Base-by-base conservation (phyloP, 768 basidiomycete genomes). In the Kwoniella botswanensis region DNA sequence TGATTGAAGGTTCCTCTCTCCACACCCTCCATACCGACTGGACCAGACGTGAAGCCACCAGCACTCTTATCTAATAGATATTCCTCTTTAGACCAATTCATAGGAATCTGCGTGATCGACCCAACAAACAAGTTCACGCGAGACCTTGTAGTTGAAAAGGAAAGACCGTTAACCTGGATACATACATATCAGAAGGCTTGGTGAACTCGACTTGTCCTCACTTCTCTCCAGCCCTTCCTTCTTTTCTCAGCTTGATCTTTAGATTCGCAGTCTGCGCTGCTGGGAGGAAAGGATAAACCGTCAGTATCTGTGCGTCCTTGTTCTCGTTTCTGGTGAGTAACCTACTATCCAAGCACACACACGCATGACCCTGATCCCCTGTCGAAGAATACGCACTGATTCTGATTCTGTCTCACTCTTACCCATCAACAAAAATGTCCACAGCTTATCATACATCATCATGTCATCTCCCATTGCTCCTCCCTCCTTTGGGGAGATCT, bases 401-500 rank as follows among this genome's bases (percentile, higher is more conserved):
- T 10, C 29, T 43, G 24, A 11, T 65, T 12, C 17, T 61, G 35
- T 46, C 4, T 18, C 46, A 24, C 26, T 41, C 44, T 52, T 53
- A n/a, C 22, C 63, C 35, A 18, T 50, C 42, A 12, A 42, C 43
- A 35, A 61, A 43, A 50, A 56, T 50, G 50, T 22, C 12, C 56
- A 68, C n/a, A 68, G 65, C 35, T 50, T 17, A 50, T 50, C 46
- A 50, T 56, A 0, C 41, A 55, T 42, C 56, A 67, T 59, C 66
- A 72, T 69, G 72, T 69, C 72, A 13, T 73, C 72, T 17, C 68
- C 72, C 15, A 56, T 60, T 41, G 59, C 68, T 11, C 72, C 63
- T 52, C 63, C 72, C 15, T 72, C 71, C 43, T 72, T 72, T 44
- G 71, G 67, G 26, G 67, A 68, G 53, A 63, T 72, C 44, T 72